Conservation (phyloP, 164 flowering plant species). For the Warburgia ugandensis region DNA sequence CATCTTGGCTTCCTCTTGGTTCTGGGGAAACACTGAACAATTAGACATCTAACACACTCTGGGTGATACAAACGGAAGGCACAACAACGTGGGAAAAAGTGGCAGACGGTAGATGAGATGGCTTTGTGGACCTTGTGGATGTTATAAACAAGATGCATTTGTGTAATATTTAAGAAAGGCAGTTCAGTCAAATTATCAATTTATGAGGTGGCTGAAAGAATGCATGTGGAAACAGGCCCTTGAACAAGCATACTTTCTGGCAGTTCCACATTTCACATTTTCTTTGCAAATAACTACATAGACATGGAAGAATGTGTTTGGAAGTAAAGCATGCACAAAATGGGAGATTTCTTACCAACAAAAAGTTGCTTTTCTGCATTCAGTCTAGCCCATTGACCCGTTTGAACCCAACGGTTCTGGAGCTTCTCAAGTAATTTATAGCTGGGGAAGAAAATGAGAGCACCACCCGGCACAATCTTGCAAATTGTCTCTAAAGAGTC, state of each 20-base stretch:
- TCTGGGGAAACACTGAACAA: conserved; percentile 29
- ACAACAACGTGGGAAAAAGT: too few species aligned
- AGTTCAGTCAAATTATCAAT: too few species aligned
- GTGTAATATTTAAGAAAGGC: too few species aligned
- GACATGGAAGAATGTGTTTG: background rate
- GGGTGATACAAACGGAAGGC: too few species aligned
- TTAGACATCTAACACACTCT: background rate
- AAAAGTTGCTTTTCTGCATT: conserved; percentile 65
- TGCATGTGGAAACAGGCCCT: too few species aligned
- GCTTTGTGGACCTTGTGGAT: too few species aligned
- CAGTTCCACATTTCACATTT: too few species aligned
- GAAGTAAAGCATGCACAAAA: background rate
- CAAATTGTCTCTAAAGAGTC: conserved; percentile 73
- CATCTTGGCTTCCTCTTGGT: conserved; percentile 83
- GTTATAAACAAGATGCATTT: too few species aligned
- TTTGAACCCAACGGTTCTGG: conserved; percentile 69
- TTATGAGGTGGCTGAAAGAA: too few species aligned
- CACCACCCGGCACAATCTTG: conserved; percentile 78
- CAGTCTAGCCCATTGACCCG: conserved; percentile 88
- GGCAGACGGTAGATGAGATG: too few species aligned
- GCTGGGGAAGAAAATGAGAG: conserved; percentile 93
- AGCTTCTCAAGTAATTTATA: conserved; percentile 91
- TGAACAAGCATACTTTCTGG: too few species aligned
- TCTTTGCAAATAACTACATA: too few species aligned
- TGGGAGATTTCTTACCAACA: conserved; percentile 44